Evolutionary conservation across 2,329 filamentous ascomycete genomes (phyloP).

Genomic region (Claviceps pusilla): DNA sequence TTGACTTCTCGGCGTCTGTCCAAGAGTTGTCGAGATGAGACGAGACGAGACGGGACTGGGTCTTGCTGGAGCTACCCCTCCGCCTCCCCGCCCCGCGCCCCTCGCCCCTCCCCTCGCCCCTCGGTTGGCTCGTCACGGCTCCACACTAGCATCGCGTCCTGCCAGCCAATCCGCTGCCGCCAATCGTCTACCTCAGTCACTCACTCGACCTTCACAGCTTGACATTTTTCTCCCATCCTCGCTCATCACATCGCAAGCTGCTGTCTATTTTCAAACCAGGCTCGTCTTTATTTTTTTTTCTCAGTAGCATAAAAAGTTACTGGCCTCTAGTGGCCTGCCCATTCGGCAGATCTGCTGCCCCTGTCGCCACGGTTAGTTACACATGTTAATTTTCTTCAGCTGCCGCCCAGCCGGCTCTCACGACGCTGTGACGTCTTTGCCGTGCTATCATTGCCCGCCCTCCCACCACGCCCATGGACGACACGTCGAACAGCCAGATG

Average conservation of each 20-base stretch:
- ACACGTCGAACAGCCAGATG: slow-evolving; percentile 25
- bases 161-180: slow-evolving; percentile 19
- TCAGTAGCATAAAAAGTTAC: neutral
- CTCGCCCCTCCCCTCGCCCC: neutral
- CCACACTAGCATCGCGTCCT: slow-evolving; percentile 22
- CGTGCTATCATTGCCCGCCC: slow-evolving; percentile 12
- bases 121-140: slow-evolving; percentile 11
- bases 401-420: slow-evolving; percentile 38
- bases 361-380: slow-evolving; percentile 24
- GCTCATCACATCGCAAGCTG: slow-evolving; percentile 1
- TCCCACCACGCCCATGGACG: slow-evolving; percentile 3
- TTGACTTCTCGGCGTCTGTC: too few relatives aligned
- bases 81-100: too few relatives aligned
- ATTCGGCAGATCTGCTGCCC: slow-evolving; percentile 4
- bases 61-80: slow-evolving; percentile 1
- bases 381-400: slow-evolving; percentile 43
- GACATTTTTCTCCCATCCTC: neutral
- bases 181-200: slow-evolving; percentile 7
- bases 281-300: neutral
- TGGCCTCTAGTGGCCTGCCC: neutral
- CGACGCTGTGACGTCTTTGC: slow-evolving; percentile 35
- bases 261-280: neutral
- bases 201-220: neutral
- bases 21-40: too few relatives aligned
- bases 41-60: too few relatives aligned